Evolutionary conservation across 768 basidiomycete genomes (phyloP), one percentile per base, ranked within the genome.

Genomic region (Xerocomus brunneocitrinus): DNA sequence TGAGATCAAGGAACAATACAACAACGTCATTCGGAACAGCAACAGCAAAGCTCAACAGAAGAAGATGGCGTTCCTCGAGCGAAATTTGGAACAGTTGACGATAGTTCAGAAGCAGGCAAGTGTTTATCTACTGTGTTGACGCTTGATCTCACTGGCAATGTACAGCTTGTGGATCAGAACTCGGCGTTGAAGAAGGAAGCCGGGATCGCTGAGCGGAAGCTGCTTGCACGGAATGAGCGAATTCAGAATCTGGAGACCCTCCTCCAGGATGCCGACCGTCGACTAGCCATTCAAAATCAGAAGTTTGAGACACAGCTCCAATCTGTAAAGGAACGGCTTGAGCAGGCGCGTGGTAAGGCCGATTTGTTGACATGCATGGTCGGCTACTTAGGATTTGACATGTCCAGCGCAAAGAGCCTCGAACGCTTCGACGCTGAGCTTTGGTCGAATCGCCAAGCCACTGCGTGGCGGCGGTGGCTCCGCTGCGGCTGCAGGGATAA

Each of bases 11-110:
- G 97, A 99, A 72, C 95, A 98, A 67, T 99, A 99, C 73, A 95
- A 94, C 76, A 95, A 95, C 67, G 92, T 98, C 54, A 94, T 97
- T 63, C 88, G 92, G 58, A 97, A 97, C 69, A 95, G 93, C 75
- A 98, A 98, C 72, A 94, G 89, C 71, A 95, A 95, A 70, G 92
- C 95, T 7, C 97, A 99, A 62, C 92, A 95, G 74, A 95, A 95
- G 82, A 98, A 98, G 81, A 95, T 98, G 89, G 91, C 93, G 12
- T 97, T 98, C 81, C 73, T 99, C 50, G 94, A 98, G 67, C 88
- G 95, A 49, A 99, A 98, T 66, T 75, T 99, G 49, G 95, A 98
- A 65, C 92, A 95, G 66, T 74, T 98, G 59, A 95, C 94, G 27
- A 73, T 91, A 49, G 94, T 98, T 22, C 97, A 98, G 80, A 97